These are phyloP conservation scores for Dioscorea dumetorum DNA, from an alignment of 106 monocot species.

Conservation along the genomic window DNA sequence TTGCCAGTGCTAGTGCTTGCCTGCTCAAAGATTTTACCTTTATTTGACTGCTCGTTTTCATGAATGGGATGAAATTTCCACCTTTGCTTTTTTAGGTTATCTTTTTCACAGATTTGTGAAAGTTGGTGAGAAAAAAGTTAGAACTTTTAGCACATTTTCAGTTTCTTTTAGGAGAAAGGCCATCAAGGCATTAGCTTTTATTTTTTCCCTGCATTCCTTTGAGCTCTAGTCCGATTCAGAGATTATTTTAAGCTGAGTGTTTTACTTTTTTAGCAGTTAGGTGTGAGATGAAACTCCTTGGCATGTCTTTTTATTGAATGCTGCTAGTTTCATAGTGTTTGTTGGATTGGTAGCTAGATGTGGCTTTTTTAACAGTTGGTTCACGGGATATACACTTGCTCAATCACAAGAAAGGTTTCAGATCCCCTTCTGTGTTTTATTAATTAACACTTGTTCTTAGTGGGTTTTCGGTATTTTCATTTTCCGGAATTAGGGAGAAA, in stretches of 20 bases:
- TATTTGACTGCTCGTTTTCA: background rate
- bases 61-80: background rate
- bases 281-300: no score
- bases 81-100: background rate
- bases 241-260: no score
- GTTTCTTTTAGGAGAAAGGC: background rate
- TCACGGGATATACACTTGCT: conserved; percentile 29
- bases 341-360: conserved; percentile 15
- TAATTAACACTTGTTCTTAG: background rate
- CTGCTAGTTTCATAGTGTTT: background rate
- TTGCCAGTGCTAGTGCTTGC: background rate
- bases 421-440: conserved; percentile 18
- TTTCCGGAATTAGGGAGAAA: background rate
- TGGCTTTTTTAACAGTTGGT: background rate
- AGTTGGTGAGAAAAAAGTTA: background rate
- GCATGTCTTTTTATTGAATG: no score
- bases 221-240: no score
- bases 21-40: background rate
- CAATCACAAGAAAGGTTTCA: conserved; percentile 33
- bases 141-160: background rate
- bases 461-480: background rate
- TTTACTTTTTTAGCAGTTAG: no score
- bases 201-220: no score
- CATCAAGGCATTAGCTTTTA: no score
- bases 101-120: background rate